Conservation (phyloP, 106 monocot species). For the Allium sativum region DNA sequence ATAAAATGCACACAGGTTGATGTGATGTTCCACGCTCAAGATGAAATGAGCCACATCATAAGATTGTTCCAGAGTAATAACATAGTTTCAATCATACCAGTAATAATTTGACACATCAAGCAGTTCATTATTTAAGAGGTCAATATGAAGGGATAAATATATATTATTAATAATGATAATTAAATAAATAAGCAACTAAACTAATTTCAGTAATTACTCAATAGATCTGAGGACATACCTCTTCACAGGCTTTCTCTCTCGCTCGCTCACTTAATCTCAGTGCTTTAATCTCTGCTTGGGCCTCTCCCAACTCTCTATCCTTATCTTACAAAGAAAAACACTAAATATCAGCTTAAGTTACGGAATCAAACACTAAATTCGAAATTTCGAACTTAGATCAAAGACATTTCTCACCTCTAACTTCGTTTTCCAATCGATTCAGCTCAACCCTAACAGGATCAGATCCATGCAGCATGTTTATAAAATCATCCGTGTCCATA, state of each 20-base stretch:
- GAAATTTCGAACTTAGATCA: neutral
- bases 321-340: constrained; percentile 38
- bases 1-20: no score
- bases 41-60: no score
- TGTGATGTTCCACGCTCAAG: no score
- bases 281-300: constrained; percentile 85
- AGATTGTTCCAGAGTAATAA: no score
- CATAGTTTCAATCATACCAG: no score
- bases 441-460: constrained; percentile 94
- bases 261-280: constrained; percentile 78
- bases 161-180: no score
- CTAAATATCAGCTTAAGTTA: neutral
- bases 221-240: constrained; percentile 25
- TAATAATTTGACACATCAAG: no score
- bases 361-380: neutral
- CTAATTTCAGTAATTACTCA: no score
- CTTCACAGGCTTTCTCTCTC: constrained; percentile 86
- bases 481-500: constrained; percentile 73
- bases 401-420: constrained; percentile 59
- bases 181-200: no score
- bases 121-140: no score
- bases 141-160: no score
- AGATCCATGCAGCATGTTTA: constrained; percentile 79
- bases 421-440: constrained; percentile 82
- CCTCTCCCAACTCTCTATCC: constrained; percentile 84